phyloP scores from a whole-genome alignment of 805 yeast genomes.

The Ogataea glucozyma region DNA sequence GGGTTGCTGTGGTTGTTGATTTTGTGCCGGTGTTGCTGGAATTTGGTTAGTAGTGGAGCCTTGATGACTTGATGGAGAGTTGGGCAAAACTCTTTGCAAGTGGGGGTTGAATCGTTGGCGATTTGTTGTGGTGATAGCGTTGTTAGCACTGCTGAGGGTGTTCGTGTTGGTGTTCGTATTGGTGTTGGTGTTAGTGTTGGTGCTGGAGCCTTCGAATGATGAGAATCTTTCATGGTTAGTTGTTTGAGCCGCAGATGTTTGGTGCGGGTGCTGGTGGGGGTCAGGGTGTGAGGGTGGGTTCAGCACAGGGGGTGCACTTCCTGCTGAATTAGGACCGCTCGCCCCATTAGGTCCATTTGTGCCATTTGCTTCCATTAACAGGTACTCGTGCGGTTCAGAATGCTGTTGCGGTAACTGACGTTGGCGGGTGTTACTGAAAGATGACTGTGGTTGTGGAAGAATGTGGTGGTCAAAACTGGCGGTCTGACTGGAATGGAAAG shows the following conservation, averaged over 20 bases:
- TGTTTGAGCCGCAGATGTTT: too few species aligned
- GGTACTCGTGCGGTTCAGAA: conserved; percentile 18
- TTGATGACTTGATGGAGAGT: too few species aligned
- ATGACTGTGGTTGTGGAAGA: not conserved
- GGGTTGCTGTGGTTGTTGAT: conserved; percentile 11
- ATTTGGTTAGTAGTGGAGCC: too few species aligned
- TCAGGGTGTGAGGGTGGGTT: conserved; percentile 6
- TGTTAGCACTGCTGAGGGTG: too few species aligned
- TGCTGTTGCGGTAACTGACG: conserved; percentile 12
- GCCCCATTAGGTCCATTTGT: too few species aligned
- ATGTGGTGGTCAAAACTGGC: conserved; percentile 10
- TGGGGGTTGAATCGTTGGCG: conserved; percentile 10
- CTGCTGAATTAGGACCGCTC: not conserved
- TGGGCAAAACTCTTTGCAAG: conserved; percentile 5
- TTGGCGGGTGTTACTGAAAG: conserved; percentile 15
- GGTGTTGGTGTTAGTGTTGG: too few species aligned
- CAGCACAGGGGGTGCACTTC: not conserved
- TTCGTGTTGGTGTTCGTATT: too few species aligned
- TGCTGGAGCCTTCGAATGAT: conserved; percentile 20
- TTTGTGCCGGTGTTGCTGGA: conserved; percentile 3
- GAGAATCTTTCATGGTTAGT: conserved; percentile 20
- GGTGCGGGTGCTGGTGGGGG: too few species aligned
- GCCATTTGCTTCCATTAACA: conserved; percentile 16
- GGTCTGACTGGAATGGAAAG: conserved; percentile 13
- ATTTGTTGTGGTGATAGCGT: conserved; percentile 8